phyloP scores from a whole-genome alignment of 179 eudicot genomes.

The Beta macrorhiza region DNA sequence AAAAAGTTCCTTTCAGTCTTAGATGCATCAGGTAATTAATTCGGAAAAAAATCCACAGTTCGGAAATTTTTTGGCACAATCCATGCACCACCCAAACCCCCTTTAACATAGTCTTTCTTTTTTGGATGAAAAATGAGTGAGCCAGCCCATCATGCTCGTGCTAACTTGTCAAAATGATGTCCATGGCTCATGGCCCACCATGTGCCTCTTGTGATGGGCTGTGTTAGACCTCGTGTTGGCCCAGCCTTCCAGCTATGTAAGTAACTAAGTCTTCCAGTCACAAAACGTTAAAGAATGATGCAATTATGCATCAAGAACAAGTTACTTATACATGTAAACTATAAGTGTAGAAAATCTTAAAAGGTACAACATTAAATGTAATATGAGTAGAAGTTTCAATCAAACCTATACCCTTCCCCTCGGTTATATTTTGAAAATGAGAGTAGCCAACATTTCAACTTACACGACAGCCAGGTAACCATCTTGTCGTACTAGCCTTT shows the following conservation, averaged over 20 bases:
- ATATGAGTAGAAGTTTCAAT: not conserved
- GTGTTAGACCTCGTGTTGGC: no score
- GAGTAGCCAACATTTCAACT: slow-evolving; percentile 13
- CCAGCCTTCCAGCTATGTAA: not conserved
- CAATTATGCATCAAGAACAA: not conserved
- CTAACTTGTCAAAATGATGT: no score
- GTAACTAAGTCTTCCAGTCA: not conserved
- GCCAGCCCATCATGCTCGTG: no score
- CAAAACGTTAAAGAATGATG: not conserved
- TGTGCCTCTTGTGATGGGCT: no score
- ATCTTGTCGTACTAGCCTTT: slow-evolving; percentile 19
- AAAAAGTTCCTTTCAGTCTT: not conserved
- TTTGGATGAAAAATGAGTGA: no score
- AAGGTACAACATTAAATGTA: not conserved
- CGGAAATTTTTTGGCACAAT: no score
- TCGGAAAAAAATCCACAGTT: not conserved
- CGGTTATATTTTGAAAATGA: not conserved
- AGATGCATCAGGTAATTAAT: not conserved
- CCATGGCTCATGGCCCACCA: no score
- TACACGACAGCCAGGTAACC: slow-evolving; percentile 24
- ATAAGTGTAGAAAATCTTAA: not conserved
- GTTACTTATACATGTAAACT: not conserved
- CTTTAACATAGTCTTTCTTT: no score
- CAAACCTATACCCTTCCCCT: not conserved
- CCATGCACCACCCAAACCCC: no score